Evolutionary conservation across 176 grass and related monocot species (phyloP).

Genomic region (Lolium multiflorum): DNA sequence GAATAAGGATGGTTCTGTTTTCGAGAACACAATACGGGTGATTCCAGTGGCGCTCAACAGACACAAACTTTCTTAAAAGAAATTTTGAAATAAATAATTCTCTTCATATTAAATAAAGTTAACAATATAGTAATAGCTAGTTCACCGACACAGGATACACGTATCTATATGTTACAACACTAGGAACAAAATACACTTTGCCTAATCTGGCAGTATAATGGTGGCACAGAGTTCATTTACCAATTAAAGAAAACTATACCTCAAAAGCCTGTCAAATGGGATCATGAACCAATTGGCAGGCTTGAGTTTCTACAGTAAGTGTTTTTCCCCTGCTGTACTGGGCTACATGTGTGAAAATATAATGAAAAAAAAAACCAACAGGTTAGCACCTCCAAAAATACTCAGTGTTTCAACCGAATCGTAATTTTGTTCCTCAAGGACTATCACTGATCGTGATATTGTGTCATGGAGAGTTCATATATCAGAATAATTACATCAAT

Average conservation of each 20-base stretch:
- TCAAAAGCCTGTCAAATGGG: no score
- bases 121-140: not conserved
- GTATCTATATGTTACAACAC: no score
- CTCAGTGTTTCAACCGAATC: not conserved
- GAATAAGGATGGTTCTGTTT: not conserved
- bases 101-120: not conserved
- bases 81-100: not conserved
- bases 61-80: not conserved
- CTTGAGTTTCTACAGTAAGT: no score
- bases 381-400: not conserved
- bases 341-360: not conserved
- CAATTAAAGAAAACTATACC: no score
- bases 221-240: no score
- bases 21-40: not conserved
- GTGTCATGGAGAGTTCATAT: not conserved
- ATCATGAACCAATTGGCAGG: no score
- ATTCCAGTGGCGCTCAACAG: not conserved
- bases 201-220: no score
- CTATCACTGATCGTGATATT: not conserved
- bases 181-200: no score
- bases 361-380: not conserved
- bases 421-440: not conserved
- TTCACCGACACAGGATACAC: no score
- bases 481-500: not conserved
- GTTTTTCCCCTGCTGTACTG: not conserved